Evolutionary conservation across 1,139 yeast species (phyloP), one percentile per base, ranked within the genome.

Genomic region (Barnettozyma hawaiiensis): DNA sequence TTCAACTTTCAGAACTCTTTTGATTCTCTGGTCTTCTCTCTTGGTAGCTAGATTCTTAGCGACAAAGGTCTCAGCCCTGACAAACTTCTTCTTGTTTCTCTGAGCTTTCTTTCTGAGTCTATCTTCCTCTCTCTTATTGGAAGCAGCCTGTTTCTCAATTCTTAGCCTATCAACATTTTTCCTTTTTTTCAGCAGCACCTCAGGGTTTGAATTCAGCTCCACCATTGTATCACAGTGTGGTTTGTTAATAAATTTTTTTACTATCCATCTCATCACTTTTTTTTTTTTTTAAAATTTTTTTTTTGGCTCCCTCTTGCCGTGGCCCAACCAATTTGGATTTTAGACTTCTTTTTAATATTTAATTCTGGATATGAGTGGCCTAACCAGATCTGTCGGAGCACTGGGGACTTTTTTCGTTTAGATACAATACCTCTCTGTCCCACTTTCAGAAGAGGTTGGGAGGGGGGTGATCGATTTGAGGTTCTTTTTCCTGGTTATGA

Each of bases 131-230:
- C 61, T 63, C 46, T 59, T 51, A 44, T 62, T 63, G 11, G 67
- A 65, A 27, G 58, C 54, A 44, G 64, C 82, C 58, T 78, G 85
- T 58, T 77, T 79, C 57, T 77, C 81, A 46, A 82, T 58, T 60
- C 89, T 75, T 55, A 80, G 70, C 61, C 83, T 70, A 59, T 84
- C 90, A 48, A 81, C 83, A 59, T 82, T 77, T 67, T 83, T 84
- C 65, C 94, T 77, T 69, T 83, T 84, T 58, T 81, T 78, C 53
- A 84, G 71, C 55, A 84, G 76, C 45, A 84, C 71, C 60, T 84
- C 92, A 33, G 92, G 92, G 61, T 81, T 82, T 21, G 84, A 73
- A 61, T 81, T 79, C 46, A 81, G 66, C 40, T 75, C 61, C 64
- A 45, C 75, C 78, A 55, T 49, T 22, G 29, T 18, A n/a, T n/a